These are phyloP conservation scores for Eucalyptus erythrocorys DNA, from an alignment of 345 rosid species.

Conservation along the genomic window DNA sequence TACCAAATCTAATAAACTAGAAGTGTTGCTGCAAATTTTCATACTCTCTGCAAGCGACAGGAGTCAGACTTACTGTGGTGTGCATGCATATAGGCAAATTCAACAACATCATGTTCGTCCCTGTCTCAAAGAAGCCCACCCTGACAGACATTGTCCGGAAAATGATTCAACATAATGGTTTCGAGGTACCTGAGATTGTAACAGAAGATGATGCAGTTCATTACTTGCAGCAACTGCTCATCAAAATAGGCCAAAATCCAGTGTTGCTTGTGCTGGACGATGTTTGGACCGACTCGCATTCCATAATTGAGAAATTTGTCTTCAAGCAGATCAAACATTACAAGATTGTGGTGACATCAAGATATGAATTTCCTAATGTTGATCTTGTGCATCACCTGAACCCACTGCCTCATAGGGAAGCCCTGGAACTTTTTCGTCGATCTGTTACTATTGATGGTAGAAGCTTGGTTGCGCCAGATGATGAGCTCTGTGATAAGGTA, in stretches of 20 bases:
- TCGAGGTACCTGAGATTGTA: neutral
- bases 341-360: constrained; percentile 59
- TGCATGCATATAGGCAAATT: constrained; percentile 3
- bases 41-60: neutral
- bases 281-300: neutral
- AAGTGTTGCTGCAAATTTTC: neutral
- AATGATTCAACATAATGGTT: neutral
- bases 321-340: neutral
- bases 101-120: constrained; percentile 9
- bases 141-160: neutral
- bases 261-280: constrained; percentile 17
- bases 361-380: constrained; percentile 21
- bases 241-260: neutral
- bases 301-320: neutral
- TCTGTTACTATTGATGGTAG: neutral
- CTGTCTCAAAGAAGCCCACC: neutral
- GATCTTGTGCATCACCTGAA: constrained; percentile 6
- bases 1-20: neutral
- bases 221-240: neutral
- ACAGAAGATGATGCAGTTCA: constrained; percentile 3
- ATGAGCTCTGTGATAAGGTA: too few relatives aligned
- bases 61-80: neutral
- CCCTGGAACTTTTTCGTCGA: constrained; percentile 18
- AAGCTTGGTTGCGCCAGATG: too few relatives aligned
- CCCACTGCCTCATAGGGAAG: constrained; percentile 18